Evolutionary conservation across 345 rosid species (phyloP).

Genomic region (Acer campestre): DNA sequence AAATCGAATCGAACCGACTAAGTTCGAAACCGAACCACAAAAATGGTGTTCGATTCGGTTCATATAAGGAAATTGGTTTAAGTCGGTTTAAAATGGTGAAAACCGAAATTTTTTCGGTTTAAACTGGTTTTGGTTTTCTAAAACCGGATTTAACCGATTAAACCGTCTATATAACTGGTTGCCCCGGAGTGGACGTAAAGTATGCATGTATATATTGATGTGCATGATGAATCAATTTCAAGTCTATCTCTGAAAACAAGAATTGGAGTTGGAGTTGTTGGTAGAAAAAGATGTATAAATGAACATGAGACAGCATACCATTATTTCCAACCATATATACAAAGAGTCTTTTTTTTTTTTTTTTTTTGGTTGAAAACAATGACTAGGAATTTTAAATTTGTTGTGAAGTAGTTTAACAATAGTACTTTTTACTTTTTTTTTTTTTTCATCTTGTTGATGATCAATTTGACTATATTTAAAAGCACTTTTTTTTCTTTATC

Average conservation of each 20-base stretch:
- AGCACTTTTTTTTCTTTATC: neutral
- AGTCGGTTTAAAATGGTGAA: too few relatives aligned
- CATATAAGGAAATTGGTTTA: too few relatives aligned
- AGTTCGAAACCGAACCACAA: too few relatives aligned
- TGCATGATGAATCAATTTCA: neutral
- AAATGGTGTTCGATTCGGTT: too few relatives aligned
- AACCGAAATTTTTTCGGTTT: too few relatives aligned
- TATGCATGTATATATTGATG: neutral
- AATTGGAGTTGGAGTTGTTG: neutral
- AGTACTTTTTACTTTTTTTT: neutral
- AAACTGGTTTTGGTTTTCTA: too few relatives aligned
- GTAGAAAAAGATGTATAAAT: neutral
- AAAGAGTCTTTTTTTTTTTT: neutral
- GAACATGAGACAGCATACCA: neutral
- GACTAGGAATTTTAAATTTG: constrained; percentile 2
- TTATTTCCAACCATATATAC: too few relatives aligned
- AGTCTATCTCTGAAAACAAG: neutral
- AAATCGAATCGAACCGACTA: too few relatives aligned
- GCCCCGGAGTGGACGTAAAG: too few relatives aligned
- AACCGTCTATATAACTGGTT: too few relatives aligned
- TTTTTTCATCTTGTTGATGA: neutral
- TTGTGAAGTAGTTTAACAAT: neutral
- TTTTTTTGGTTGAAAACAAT: neutral
- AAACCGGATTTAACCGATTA: too few relatives aligned
- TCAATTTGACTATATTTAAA: constrained; percentile 1